phyloP scores from a whole-genome alignment of 495 filamentous ascomycete genomes.

The Mytilinidion resinicola region DNA sequence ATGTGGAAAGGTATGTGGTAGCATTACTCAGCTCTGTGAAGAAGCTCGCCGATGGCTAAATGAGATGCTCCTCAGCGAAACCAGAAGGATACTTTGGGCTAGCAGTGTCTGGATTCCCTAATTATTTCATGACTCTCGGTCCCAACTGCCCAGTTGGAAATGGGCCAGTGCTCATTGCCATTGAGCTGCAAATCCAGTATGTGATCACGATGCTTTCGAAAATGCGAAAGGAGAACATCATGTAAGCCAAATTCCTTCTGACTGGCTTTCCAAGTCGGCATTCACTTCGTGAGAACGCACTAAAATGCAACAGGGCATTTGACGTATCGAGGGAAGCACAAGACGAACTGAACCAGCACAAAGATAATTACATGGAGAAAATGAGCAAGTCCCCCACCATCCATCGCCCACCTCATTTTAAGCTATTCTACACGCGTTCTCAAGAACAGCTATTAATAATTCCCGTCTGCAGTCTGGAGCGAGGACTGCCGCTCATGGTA shows the following conservation, averaged over 20 bases:
- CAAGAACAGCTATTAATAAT: not conserved
- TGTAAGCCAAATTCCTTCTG: no score
- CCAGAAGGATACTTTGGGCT: not conserved
- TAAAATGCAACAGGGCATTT: conserved; percentile 5
- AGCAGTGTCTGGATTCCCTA: not conserved
- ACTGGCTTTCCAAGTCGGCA: not conserved
- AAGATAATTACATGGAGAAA: conserved; percentile 40
- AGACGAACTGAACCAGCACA: conserved; percentile 38
- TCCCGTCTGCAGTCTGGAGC: conserved; percentile 33
- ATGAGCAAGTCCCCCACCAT: conserved; percentile 24
- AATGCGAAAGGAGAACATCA: no score
- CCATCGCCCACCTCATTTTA: no score
- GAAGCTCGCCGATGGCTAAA: no score
- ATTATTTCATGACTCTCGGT: no score
- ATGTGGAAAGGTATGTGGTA: not conserved
- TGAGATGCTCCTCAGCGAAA: no score
- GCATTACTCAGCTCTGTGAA: no score
- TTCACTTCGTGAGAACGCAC: not conserved
- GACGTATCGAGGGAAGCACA: conserved; percentile 35
- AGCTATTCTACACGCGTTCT: no score
- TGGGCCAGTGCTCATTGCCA: no score
- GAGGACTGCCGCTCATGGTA: conserved; percentile 46
- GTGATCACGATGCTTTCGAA: no score
- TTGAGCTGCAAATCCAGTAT: no score
- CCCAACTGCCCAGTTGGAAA: no score